Percentiles rank a stretch among this genome's conserved stretches.
Evolutionary conservation across 2,329 filamentous ascomycete genomes (phyloP).

Genomic region (Onygena corvina): DNA sequence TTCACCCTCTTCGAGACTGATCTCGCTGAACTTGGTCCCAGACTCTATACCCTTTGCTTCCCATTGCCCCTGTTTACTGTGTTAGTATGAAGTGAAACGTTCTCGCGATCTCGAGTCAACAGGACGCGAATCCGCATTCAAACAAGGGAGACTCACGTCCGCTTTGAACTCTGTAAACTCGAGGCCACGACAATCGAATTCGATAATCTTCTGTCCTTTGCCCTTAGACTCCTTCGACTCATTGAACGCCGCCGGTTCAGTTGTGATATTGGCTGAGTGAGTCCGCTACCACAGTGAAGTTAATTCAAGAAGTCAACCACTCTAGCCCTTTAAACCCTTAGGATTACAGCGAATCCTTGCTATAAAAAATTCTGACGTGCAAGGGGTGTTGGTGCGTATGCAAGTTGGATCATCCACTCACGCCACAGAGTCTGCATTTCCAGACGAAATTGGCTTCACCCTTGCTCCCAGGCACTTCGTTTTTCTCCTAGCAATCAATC

Average conservation of each 20-base stretch:
- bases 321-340: too few species aligned
- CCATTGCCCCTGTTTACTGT: conserved; percentile 62
- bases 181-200: conserved; percentile 85
- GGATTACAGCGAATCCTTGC: too few species aligned
- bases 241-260: conserved; percentile 57
- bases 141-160: conserved; percentile 50
- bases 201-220: conserved; percentile 66
- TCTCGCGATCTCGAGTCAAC: conserved; percentile 8
- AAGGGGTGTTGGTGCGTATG: background rate
- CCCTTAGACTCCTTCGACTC: conserved; percentile 25
- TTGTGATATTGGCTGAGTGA: conserved; percentile 65
- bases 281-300: conserved; percentile 25
- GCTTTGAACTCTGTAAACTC: conserved; percentile 86
- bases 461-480: conserved; percentile 82
- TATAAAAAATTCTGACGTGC: too few species aligned
- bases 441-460: conserved; percentile 99
- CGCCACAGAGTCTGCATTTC: conserved; percentile 97
- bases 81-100: background rate
- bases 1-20: conserved; percentile 79
- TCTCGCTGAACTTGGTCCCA: conserved; percentile 63
- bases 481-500: conserved; percentile 52
- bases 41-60: conserved; percentile 71
- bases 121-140: background rate
- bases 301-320: background rate
- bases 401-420: conserved; percentile 28